These are phyloP conservation scores for Mycena belliarum DNA, from an alignment of 768 basidiomycete genomes.

Conservation along the genomic window DNA sequence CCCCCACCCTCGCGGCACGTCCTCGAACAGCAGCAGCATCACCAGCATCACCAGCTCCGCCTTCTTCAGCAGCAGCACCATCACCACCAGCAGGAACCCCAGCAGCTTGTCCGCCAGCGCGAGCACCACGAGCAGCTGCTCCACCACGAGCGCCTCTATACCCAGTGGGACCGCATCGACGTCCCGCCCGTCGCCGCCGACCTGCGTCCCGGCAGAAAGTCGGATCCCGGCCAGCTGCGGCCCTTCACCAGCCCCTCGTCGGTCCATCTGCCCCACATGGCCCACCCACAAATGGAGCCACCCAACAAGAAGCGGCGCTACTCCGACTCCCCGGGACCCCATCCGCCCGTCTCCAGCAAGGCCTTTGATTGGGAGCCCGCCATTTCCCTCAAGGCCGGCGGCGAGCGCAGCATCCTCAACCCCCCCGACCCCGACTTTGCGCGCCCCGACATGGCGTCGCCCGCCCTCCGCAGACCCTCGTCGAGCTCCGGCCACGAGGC, in stretches of 20 bases:
- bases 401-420: conserved; percentile 22
- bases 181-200: background rate
- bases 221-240: conserved; percentile 22
- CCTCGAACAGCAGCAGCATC: conserved; percentile 21
- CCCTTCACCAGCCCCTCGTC: conserved; percentile 10
- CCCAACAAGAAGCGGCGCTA: conserved; percentile 46
- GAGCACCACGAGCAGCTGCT: conserved; percentile 27
- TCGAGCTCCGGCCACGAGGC: conserved; percentile 9
- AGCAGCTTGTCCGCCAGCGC: conserved; percentile 16
- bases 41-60: conserved; percentile 23
- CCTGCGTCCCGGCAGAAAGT: conserved; percentile 22
- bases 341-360: background rate
- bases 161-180: conserved; percentile 11
- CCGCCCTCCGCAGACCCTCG: background rate
- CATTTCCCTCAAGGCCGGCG: conserved; percentile 23
- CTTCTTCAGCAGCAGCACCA: conserved; percentile 23
- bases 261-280: conserved; percentile 3
- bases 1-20: background rate
- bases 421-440: background rate
- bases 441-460: background rate
- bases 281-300: conserved; percentile 19
- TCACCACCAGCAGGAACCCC: conserved; percentile 27
- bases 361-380: conserved; percentile 12
- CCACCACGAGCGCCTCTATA: conserved; percentile 25
- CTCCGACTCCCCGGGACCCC: conserved; percentile 35